These are phyloP conservation scores for Cynara cardunculus DNA, from an alignment of 129 eudicot species.

Conservation along the genomic window DNA sequence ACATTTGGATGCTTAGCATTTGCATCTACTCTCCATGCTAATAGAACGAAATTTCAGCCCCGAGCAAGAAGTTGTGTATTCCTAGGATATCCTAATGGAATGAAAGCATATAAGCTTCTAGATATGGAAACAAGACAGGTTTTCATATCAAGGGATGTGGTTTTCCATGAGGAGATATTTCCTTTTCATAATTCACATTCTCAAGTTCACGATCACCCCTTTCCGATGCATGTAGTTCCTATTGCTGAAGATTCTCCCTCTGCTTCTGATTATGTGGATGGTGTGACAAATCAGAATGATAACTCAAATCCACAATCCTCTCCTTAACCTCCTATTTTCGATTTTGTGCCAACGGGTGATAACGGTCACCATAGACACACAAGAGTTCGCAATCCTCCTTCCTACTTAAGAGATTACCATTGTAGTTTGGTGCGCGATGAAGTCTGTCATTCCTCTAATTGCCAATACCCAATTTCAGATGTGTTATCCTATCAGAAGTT, in stretches of 20 bases:
- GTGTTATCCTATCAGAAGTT: neutral
- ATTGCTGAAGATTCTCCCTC: neutral
- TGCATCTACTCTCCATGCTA: neutral
- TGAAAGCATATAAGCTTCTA: neutral
- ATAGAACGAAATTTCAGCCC: neutral
- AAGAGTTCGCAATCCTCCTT: too few relatives aligned
- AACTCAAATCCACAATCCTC: too few relatives aligned
- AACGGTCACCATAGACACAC: too few relatives aligned
- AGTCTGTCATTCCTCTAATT: neutral
- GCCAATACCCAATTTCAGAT: neutral
- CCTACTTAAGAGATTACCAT: neutral
- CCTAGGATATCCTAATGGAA: neutral
- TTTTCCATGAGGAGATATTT: neutral
- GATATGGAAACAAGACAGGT: neutral
- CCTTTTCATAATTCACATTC: neutral
- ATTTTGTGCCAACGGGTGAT: too few relatives aligned
- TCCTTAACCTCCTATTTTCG: too few relatives aligned
- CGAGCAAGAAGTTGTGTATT: neutral
- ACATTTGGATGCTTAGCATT: conserved; percentile 1
- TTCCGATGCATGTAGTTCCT: neutral
- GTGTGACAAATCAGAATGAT: too few relatives aligned
- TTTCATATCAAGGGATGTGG: neutral
- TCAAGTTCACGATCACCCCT: neutral
- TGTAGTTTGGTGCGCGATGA: neutral
- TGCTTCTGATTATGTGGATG: too few relatives aligned